These are phyloP conservation scores for Phytophthora agathidicida DNA, from an alignment of 352 stramenopile species.

Conservation along the genomic window DNA sequence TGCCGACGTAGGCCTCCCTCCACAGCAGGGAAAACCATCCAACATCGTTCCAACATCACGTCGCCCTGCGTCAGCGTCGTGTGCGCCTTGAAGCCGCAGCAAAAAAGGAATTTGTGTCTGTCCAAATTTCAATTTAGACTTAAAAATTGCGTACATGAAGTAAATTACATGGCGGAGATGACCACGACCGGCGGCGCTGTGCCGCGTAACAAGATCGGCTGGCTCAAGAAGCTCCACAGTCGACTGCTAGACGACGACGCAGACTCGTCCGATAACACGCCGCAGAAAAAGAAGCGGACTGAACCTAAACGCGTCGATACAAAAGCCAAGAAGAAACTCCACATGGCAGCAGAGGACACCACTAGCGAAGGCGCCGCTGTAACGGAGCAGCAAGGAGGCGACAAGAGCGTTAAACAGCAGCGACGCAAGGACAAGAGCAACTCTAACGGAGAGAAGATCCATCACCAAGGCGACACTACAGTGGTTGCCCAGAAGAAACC, in stretches of 20 bases:
- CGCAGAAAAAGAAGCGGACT: slow-evolving; percentile 1
- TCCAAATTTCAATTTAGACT: no score
- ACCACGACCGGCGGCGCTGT: neutral
- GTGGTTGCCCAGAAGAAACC: neutral
- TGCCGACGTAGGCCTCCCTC: no score
- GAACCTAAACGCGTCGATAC: neutral
- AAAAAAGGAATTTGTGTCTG: no score
- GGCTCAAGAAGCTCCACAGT: no score
- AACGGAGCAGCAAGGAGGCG: neutral
- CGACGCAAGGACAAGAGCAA: neutral
- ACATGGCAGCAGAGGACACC: neutral
- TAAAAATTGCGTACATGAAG: no score
- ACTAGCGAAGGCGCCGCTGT: neutral
- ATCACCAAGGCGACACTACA: neutral
- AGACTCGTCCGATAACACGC: slow-evolving; percentile 19
- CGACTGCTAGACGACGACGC: slow-evolving; percentile 3
- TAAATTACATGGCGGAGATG: neutral
- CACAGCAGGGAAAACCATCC: no score
- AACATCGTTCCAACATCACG: slow-evolving; percentile 75
- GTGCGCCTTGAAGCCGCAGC: no score
- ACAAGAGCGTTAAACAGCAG: neutral
- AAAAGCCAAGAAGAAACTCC: slow-evolving; percentile 2
- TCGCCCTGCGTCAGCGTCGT: slow-evolving; percentile 82
- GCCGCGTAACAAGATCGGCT: neutral
- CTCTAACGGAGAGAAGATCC: neutral